Percentiles rank a stretch among this genome's conserved stretches.
These are phyloP conservation scores for Chloranthus sessilifolius DNA, from an alignment of 164 flowering plant genomes.

Conservation along the genomic window DNA sequence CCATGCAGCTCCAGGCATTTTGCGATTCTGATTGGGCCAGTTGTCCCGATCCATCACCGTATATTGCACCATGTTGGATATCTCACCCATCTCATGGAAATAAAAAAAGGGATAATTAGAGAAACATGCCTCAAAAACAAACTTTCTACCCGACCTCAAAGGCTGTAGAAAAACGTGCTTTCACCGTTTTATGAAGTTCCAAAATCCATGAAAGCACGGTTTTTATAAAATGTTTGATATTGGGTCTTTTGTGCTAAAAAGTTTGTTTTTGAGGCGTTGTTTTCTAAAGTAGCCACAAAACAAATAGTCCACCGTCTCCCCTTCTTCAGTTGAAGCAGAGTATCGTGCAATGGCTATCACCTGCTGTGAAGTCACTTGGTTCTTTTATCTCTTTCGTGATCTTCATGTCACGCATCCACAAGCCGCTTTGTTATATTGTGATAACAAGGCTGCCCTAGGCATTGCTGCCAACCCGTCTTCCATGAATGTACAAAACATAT, in stretches of 20 bases:
- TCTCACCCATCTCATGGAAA: background rate
- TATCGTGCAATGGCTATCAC: background rate
- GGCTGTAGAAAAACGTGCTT: too few relatives aligned
- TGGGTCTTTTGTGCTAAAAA: too few relatives aligned
- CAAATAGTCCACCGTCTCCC: background rate
- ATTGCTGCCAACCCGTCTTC: background rate
- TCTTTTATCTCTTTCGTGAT: background rate
- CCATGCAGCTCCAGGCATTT: too few relatives aligned
- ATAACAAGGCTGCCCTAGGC: background rate
- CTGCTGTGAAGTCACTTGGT: background rate
- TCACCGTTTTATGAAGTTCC: too few relatives aligned
- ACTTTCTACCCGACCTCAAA: too few relatives aligned
- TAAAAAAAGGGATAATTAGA: too few relatives aligned
- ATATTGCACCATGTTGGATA: background rate
- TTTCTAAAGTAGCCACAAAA: too few relatives aligned
- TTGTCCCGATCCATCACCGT: background rate
- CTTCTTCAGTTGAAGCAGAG: background rate
- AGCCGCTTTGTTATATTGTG: background rate
- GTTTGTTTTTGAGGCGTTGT: too few relatives aligned
- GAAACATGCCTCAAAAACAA: too few relatives aligned
- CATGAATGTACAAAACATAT: slow-evolving; percentile 1
- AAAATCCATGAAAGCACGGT: too few relatives aligned
- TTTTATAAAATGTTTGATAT: too few relatives aligned
- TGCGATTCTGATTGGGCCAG: background rate
- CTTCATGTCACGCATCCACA: background rate